phyloP scores from a whole-genome alignment of 129 eudicot genomes.

The Logfia minima region DNA sequence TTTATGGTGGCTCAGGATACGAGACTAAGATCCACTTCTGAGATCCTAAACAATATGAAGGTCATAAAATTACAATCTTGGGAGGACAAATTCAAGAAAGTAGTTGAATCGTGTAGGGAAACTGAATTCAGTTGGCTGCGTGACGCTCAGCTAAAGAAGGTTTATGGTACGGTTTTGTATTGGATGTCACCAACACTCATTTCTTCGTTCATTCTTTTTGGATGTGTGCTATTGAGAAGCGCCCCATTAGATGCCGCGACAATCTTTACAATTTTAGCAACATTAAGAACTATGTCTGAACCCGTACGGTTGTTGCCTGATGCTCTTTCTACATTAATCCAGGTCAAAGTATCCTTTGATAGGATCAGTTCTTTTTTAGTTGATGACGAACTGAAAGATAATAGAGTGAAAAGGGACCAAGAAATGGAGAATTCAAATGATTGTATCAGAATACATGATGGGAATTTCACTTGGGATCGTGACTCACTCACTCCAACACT shows the following conservation, averaged over 20 bases:
- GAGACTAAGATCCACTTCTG: constrained; percentile 67
- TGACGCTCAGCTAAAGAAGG: constrained; percentile 38
- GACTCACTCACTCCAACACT: constrained; percentile 36
- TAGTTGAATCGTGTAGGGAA: constrained; percentile 46
- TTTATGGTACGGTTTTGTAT: constrained; percentile 42
- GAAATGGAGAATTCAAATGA: constrained; percentile 2
- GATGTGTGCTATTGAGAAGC: constrained; percentile 48
- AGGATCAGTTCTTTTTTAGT: constrained; percentile 58
- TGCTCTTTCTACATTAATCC: constrained; percentile 56
- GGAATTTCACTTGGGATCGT: constrained; percentile 54
- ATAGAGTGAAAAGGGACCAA: constrained; percentile 19
- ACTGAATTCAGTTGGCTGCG: constrained; percentile 55
- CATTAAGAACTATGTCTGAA: constrained; percentile 58
- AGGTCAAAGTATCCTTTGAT: constrained; percentile 66
- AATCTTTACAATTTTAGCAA: constrained; percentile 61
- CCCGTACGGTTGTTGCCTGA: constrained; percentile 69
- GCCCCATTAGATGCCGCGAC: constrained; percentile 62
- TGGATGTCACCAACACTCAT: constrained; percentile 70
- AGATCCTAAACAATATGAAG: constrained; percentile 73
- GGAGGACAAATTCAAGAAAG: constrained; percentile 61
- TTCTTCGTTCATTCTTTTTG: constrained; percentile 54
- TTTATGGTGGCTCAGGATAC: constrained; percentile 65
- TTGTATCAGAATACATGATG: constrained; percentile 36
- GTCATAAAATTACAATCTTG: constrained; percentile 79
- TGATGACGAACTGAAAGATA: constrained; percentile 59